These are phyloP conservation scores for Populus hybrid DNA, from an alignment of 441 rosid species.

Conservation along the genomic window DNA sequence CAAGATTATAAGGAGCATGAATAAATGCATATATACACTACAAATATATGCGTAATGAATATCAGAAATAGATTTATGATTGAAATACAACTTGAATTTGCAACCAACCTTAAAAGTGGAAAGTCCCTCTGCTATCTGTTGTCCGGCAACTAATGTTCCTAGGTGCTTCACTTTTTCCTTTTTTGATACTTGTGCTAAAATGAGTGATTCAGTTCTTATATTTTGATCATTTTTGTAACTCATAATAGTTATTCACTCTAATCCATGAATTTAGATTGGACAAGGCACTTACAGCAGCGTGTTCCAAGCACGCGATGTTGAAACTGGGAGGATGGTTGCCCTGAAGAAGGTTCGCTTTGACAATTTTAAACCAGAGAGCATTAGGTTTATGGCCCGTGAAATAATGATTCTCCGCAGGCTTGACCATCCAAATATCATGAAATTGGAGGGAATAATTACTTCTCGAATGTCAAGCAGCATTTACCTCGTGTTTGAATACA, in stretches of 20 bases:
- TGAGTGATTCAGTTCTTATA: slow-evolving; percentile 6
- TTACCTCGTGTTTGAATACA: slow-evolving; percentile 89
- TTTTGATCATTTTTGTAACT: slow-evolving; percentile 11
- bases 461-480: slow-evolving; percentile 65
- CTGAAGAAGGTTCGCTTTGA: slow-evolving; percentile 85
- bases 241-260: slow-evolving; percentile 10
- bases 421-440: slow-evolving; percentile 84
- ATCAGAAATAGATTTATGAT: neutral
- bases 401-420: slow-evolving; percentile 81
- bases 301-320: slow-evolving; percentile 77
- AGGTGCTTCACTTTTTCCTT: neutral
- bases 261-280: slow-evolving; percentile 60
- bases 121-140: neutral
- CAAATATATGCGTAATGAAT: neutral
- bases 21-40: neutral
- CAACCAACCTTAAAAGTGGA: neutral
- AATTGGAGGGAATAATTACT: slow-evolving; percentile 75
- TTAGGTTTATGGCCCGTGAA: slow-evolving; percentile 90
- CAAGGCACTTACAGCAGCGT: slow-evolving; percentile 97
- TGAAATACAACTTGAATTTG: neutral
- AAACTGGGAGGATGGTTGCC: slow-evolving; percentile 76
- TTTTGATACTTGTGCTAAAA: neutral
- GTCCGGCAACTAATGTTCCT: neutral
- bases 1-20: neutral
- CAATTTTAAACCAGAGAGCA: slow-evolving; percentile 84